Base-by-base conservation (phyloP, 805 yeast genomes). In the Wickerhamomyces alni region DNA sequence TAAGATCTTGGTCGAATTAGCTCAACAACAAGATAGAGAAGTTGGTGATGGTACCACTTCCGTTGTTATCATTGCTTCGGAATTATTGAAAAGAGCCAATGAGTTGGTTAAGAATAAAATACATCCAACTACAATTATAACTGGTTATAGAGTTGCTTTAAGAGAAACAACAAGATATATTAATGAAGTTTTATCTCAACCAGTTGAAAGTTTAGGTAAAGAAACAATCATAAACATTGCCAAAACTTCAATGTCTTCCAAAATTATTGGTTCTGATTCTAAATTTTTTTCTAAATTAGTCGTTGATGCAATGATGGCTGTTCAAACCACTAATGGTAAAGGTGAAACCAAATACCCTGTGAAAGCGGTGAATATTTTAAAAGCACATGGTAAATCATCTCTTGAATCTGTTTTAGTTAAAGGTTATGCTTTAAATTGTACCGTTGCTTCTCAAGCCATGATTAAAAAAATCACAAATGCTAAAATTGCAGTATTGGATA, bases 1-100 rank as follows among this genome's bases (percentile, higher is more conserved):
- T 15, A 91, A 88, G 67, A 93, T 93, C 53, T 70, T 93, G 42
- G 99, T 93, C 36, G 98, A 93, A 58, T 74, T 93, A 57, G 99
- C 99, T 2, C 96, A 93, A 63, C 98, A 93, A 63, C 99, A 93
- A 69, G 99, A 93, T 63, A 78, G 96, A 55, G 99, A 93, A 66
- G 96, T 93, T 39, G 99, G 97, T 45, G 98, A 89, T 58, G 98
- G 98, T 52, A 89, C 99, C 33, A 93, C 99, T 0, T 85, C 96
- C 13, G 99, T 93, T 37, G 99, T 93, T 30, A 88, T 93, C 46
- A 82, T 94, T 59, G 98, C 99, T 18, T 75, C 95, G 27, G 99
- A 93, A 65, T 68, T 93, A 41, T 71, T 93, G 56, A 85, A 85
- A 55, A 76, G 96, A 48, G 99, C 99, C 30, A 87, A 88, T 63